phyloP scores from a whole-genome alignment of 192 early-diverging fungal species.

The Umbelopsis sp. region DNA sequence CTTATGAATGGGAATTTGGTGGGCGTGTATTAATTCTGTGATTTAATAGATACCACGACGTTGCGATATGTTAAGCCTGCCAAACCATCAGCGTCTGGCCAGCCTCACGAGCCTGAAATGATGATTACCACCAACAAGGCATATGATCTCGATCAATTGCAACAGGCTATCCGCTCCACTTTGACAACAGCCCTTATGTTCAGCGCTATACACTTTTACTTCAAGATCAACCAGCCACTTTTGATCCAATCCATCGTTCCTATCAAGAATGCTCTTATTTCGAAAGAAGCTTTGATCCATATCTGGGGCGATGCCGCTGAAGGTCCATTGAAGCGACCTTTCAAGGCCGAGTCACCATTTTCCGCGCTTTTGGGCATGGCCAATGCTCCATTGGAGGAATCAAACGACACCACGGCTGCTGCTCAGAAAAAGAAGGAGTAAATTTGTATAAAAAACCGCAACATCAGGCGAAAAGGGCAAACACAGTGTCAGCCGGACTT shows the following conservation, averaged over 20 bases:
- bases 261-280: constrained; percentile 67
- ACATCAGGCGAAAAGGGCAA: background rate
- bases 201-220: constrained; percentile 85
- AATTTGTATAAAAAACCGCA: background rate
- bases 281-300: constrained; percentile 80
- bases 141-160: constrained; percentile 75
- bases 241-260: constrained; percentile 86
- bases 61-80: constrained; percentile 78
- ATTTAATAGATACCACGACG: constrained; percentile 69
- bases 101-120: constrained; percentile 33
- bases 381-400: constrained; percentile 2
- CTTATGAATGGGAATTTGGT: background rate
- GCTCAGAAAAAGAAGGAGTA: background rate
- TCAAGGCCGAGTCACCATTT: constrained; percentile 78
- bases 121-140: constrained; percentile 17
- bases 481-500: too few species aligned
- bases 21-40: background rate
- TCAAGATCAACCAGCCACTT: constrained; percentile 86
- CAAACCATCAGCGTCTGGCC: constrained; percentile 50
- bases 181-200: constrained; percentile 74
- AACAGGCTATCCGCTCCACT: constrained; percentile 71
- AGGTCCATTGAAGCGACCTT: constrained; percentile 82
- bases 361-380: constrained; percentile 47
- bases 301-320: constrained; percentile 76
- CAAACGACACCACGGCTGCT: background rate